These are phyloP conservation scores for Metarhizium guizhouense DNA, from an alignment of 2,329 filamentous ascomycete species.

Conservation along the genomic window DNA sequence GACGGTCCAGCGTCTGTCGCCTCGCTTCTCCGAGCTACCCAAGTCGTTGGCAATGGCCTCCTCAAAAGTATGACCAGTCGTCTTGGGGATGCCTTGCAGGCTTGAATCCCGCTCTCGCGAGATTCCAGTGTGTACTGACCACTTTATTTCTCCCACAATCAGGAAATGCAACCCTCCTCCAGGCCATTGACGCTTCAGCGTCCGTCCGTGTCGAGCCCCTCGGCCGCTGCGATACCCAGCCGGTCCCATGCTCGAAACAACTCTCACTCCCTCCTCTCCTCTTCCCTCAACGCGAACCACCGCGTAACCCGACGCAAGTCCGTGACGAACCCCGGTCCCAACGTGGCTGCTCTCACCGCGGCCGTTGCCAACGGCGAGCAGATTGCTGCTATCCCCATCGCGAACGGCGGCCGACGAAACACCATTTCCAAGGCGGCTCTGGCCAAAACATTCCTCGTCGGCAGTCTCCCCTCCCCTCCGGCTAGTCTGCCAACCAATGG, in stretches of 20 bases:
- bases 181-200: constrained; percentile 59
- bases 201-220: constrained; percentile 48
- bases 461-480: constrained; percentile 53
- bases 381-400: constrained; percentile 46
- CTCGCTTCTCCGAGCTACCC: constrained; percentile 24
- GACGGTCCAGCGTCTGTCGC: constrained; percentile 23
- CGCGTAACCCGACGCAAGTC: constrained; percentile 91
- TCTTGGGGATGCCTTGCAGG: constrained; percentile 15
- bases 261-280: constrained; percentile 72
- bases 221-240: constrained; percentile 46
- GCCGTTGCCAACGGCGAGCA: constrained; percentile 60
- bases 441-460: constrained; percentile 25
- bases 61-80: constrained; percentile 44
- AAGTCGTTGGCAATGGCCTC: constrained; percentile 47
- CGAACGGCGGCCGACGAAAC: constrained; percentile 52
- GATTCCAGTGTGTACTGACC: constrained; percentile 25
- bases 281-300: constrained; percentile 70
- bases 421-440: constrained; percentile 54
- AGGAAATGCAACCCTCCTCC: constrained; percentile 58
- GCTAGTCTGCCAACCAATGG: constrained; percentile 57
- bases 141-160: constrained; percentile 14
- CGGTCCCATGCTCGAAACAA: constrained; percentile 66
- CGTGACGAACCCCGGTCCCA: constrained; percentile 66
- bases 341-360: constrained; percentile 66
- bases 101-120: constrained; percentile 20